These are phyloP conservation scores for Alternaria atra DNA, from an alignment of 2,329 filamentous ascomycete genomes.

Conservation along the genomic window DNA sequence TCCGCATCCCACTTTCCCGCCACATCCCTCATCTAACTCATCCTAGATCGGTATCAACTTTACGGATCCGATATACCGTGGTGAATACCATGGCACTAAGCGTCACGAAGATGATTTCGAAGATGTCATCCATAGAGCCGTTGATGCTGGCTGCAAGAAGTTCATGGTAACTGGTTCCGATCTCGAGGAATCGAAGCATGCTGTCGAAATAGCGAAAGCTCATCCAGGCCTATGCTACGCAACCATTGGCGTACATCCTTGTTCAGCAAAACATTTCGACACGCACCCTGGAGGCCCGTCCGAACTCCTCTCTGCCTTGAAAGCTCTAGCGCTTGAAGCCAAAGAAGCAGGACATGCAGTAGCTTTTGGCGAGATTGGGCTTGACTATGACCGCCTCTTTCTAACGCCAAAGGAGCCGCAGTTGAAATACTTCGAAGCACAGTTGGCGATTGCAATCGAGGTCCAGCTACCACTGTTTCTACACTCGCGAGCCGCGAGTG, in stretches of 20 bases:
- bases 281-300: constrained; percentile 66
- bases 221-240: constrained; percentile 84
- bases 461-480: constrained; percentile 88
- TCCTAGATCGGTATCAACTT: constrained; percentile 89
- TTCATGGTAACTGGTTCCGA: constrained; percentile 95
- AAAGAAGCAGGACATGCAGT: constrained; percentile 68
- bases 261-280: constrained; percentile 82
- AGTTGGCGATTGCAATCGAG: constrained; percentile 79
- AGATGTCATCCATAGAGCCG: constrained; percentile 80
- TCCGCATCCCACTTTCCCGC: constrained; percentile 32
- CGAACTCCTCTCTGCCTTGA: constrained; percentile 67
- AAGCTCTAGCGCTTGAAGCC: constrained; percentile 68
- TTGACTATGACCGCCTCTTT: constrained; percentile 93
- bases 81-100: constrained; percentile 82
- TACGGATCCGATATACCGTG: constrained; percentile 88
- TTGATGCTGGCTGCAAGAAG: constrained; percentile 81
- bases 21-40: constrained; percentile 19
- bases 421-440: constrained; percentile 82
- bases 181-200: constrained; percentile 77
- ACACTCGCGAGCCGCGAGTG: constrained; percentile 86
- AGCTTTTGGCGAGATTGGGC: constrained; percentile 93
- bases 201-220: constrained; percentile 75
- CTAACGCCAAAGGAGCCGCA: constrained; percentile 82
- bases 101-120: constrained; percentile 76
- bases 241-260: constrained; percentile 94